Evolutionary conservation across 371 early-diverging fungal species (phyloP).

Genomic region (Mortierella sp.): DNA sequence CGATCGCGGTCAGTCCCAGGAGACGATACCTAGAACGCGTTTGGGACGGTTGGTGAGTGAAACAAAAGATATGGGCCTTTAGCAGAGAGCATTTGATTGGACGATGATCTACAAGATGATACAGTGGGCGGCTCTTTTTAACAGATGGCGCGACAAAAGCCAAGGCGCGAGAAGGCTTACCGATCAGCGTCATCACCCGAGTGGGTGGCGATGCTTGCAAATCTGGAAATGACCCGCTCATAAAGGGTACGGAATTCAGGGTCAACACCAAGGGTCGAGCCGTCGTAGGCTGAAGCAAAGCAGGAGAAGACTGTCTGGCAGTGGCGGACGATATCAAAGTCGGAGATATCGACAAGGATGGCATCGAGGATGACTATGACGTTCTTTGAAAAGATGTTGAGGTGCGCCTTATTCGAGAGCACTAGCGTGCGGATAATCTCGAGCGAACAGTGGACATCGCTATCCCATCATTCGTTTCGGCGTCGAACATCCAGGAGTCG

Average conservation of each 20-base stretch:
- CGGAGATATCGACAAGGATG: conserved; percentile 50
- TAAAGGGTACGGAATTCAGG: conserved; percentile 71
- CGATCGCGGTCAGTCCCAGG: conserved; percentile 65
- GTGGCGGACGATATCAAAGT: conserved; percentile 44
- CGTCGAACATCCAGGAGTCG: too few relatives aligned
- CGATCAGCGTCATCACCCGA: conserved; percentile 25
- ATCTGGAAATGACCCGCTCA: conserved; percentile 65
- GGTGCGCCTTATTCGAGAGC: conserved; percentile 76
- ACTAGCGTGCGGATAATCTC: conserved; percentile 81
- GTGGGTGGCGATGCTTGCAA: conserved; percentile 62
- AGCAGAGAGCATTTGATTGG: neutral
- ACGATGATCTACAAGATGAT: neutral
- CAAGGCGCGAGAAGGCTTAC: conserved; percentile 7
- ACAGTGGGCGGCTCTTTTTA: neutral
- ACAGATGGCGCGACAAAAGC: neutral
- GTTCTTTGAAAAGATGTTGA: conserved; percentile 85
- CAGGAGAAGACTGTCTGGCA: conserved; percentile 67
- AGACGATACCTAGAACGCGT: conserved; percentile 57
- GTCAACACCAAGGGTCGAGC: conserved; percentile 75
- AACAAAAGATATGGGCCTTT: neutral
- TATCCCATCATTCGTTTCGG: neutral
- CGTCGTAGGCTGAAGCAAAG: conserved; percentile 75
- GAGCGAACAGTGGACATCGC: conserved; percentile 60
- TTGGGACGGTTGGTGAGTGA: neutral
- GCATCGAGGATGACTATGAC: conserved; percentile 68